Evolutionary conservation across 2,329 filamentous ascomycete species (phyloP), one percentile per base, ranked within the genome.

Genomic region (Cladosporium oxysporum): DNA sequence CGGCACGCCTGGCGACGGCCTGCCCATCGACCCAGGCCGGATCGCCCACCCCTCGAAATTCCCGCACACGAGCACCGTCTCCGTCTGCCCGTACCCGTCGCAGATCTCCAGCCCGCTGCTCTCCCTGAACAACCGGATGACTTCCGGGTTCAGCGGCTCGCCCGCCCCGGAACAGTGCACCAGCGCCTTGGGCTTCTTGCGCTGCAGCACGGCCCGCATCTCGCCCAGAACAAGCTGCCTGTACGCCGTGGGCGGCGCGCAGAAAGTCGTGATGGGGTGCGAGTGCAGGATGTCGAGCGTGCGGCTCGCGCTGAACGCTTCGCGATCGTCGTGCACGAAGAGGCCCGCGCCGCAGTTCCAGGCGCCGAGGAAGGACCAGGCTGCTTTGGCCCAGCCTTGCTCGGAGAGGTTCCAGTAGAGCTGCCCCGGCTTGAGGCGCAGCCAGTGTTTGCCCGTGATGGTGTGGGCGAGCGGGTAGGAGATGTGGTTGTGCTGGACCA

Each of bases 331-430:
- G 68, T 80, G 74, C 23, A 80, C 72, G 66, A 80, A 80, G 6
- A 80, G 73, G 1, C 73, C 78, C 1, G 78, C 78, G 11, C 79
- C 79, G 62, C 76, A 78, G 60, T 79, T 80, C 77, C 79, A 80
- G 0, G 78, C 70, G 3, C 73, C 75, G 55, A 80, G 77, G 65
- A 76, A 79, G 3, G 78, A 75, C 78, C 78, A 80, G 8, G 76
- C 77, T 49, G 79, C 78, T 72, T 80, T 80, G 4, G 77, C 79
- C 79, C 79, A 80, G 37, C 79, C 78, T 74, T 80, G 78, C 62
- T 80, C 78, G 7, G 78, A 75, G 14, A 79, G 67, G 50, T 79
- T 78, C 79, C 78, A 80, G 68, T 75, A 78, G 3, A 79, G 60
- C 26, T 77, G 73, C 2, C 76, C 76, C 1, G 77, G 78, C 26